Evolutionary conservation across 2,329 filamentous ascomycete species (phyloP).

Genomic region (Aspergillus alliaceus): DNA sequence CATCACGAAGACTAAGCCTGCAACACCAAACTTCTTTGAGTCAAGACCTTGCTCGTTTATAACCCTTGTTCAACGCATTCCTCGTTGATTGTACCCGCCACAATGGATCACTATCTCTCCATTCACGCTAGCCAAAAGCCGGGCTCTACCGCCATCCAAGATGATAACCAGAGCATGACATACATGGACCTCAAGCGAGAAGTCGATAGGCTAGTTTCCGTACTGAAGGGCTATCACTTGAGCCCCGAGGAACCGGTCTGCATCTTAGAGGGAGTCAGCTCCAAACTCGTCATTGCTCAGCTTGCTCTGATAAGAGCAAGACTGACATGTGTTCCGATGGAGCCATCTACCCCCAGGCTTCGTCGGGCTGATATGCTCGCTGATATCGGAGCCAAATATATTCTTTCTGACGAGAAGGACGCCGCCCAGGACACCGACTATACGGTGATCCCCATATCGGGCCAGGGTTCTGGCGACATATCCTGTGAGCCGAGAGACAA

Average conservation of each 20-base stretch:
- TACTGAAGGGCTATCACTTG: background rate
- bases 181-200: conserved; percentile 3
- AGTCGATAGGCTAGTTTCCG: background rate
- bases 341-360: conserved; percentile 1
- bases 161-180: background rate
- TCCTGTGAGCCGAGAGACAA: background rate
- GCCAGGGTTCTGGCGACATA: background rate
- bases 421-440: background rate
- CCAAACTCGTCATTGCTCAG: conserved; percentile 7
- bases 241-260: conserved; percentile 6
- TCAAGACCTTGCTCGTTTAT: background rate
- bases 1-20: background rate
- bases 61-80: background rate
- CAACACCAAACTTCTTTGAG: background rate
- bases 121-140: background rate
- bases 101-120: background rate
- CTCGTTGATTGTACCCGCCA: background rate
- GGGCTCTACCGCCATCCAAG: background rate
- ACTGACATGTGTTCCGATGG: conserved; percentile 8
- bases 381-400: conserved; percentile 3
- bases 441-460: conserved; percentile 1
- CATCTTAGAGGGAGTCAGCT: background rate
- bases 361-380: conserved; percentile 2
- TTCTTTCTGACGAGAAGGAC: background rate
- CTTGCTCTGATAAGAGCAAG: conserved; percentile 5